phyloP scores from a whole-genome alignment of 2,329 filamentous ascomycete genomes.

The Scedosporium dehoogii region DNA sequence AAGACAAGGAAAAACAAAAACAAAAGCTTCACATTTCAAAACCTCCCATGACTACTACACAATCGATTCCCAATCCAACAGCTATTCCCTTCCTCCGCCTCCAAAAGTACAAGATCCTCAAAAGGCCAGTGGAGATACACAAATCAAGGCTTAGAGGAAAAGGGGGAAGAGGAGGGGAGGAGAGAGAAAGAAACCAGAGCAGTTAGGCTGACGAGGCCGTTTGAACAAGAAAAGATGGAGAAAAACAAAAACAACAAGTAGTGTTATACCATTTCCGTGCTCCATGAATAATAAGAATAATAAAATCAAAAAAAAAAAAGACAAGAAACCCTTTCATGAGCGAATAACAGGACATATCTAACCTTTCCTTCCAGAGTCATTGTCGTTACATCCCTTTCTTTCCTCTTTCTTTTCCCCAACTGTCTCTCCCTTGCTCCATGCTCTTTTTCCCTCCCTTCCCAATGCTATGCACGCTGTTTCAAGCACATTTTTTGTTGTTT shows the following conservation, averaged over 20 bases:
- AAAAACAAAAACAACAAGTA: constrained; percentile 13
- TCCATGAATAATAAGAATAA: constrained; percentile 14
- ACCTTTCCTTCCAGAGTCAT: neutral
- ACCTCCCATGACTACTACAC: too few relatives aligned
- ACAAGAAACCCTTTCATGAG: constrained; percentile 5
- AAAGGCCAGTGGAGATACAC: neutral
- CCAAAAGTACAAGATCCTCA: neutral
- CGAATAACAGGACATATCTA: constrained; percentile 1
- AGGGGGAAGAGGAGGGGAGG: neutral
- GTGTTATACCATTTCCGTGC: constrained; percentile 16
- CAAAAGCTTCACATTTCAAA: too few relatives aligned
- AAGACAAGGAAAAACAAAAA: too few relatives aligned
- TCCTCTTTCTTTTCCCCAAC: neutral
- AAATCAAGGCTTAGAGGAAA: neutral
- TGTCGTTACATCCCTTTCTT: neutral
- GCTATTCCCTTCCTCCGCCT: too few relatives aligned
- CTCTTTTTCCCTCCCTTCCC: neutral
- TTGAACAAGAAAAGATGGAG: too few relatives aligned
- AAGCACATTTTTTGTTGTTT: neutral
- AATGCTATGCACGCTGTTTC: neutral
- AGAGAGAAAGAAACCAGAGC: neutral
- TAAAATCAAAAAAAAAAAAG: constrained; percentile 12
- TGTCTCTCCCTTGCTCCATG: neutral
- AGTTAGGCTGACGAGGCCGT: too few relatives aligned
- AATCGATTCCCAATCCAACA: too few relatives aligned